phyloP scores from a whole-genome alignment of 108 stramenopile species.

The Stephanodiscus minutulus region DNA sequence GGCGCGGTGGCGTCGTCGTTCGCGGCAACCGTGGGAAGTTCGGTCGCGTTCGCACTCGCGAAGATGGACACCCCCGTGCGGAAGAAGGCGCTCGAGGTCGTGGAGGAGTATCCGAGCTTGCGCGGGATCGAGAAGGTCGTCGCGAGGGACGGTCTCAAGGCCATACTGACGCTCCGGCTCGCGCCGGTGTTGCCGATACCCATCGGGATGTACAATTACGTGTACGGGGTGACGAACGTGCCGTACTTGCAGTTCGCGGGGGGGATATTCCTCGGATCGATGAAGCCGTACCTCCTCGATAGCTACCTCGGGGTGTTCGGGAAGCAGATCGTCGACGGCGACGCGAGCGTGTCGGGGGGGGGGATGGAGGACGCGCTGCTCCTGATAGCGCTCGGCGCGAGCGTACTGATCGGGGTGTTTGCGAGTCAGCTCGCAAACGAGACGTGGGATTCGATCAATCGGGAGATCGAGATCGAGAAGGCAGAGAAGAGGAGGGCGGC shows the following conservation, averaged over 20 bases:
- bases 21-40: conserved; percentile 84
- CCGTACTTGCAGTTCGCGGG: conserved; percentile 77
- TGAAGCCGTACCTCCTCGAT: conserved; percentile 94
- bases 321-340: conserved; percentile 75
- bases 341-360: conserved; percentile 38
- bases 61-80: conserved; percentile 78
- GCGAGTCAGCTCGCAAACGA: conserved; percentile 81
- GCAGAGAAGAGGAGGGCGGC: conserved; percentile 45
- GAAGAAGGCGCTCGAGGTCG: conserved; percentile 72
- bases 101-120: conserved; percentile 80
- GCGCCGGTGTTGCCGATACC: conserved; percentile 94
- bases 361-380: conserved; percentile 72
- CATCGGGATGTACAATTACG: conserved; percentile 93
- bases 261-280: conserved; percentile 87
- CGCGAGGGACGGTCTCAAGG: conserved; percentile 87
- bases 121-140: conserved; percentile 93
- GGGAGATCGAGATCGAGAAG: conserved; percentile 71
- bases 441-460: conserved; percentile 83
- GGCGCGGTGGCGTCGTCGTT: conserved; percentile 81
- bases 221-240: conserved; percentile 89
- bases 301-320: conserved; percentile 88
- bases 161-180: conserved; percentile 89
- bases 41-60: conserved; percentile 82
- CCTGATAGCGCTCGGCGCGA: conserved; percentile 69
- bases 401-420: conserved; percentile 85